Evolutionary conservation across 257 asterid genomes (phyloP).

Genomic region (Paulownia fortunei): DNA sequence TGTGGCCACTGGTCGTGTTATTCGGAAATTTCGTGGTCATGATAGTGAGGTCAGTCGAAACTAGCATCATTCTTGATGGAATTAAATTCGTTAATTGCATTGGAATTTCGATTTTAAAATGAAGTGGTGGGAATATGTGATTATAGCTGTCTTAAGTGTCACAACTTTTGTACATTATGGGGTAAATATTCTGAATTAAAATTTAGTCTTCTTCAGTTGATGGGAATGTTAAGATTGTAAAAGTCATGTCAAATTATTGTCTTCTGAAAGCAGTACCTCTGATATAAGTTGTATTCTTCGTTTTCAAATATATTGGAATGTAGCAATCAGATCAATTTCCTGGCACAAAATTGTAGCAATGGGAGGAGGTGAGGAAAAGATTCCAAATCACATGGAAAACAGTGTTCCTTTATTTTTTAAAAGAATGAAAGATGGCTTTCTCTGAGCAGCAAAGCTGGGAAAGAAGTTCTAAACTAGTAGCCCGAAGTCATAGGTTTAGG

Average conservation of each 20-base stretch:
- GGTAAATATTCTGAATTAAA: neutral
- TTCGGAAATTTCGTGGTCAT: constrained; percentile 96
- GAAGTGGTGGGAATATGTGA: neutral
- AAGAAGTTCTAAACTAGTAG: neutral
- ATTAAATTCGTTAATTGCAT: constrained; percentile 1
- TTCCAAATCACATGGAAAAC: neutral
- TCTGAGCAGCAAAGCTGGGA: neutral
- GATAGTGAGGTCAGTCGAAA: constrained; percentile 80
- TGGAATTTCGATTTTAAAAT: constrained; percentile 10
- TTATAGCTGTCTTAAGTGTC: neutral
- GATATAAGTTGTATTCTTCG: neutral
- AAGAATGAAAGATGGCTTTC: neutral
- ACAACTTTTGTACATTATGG: neutral
- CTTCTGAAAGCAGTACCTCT: neutral
- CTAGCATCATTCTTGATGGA: constrained; percentile 5
- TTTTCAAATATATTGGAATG: neutral
- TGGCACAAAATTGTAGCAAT: neutral
- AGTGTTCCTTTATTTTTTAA: neutral
- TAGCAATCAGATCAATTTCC: neutral
- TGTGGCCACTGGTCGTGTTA: constrained; percentile 86
- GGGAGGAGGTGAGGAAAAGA: neutral
- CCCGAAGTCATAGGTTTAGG: neutral
- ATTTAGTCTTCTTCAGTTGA: constrained; percentile 12
- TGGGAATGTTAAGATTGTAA: constrained; percentile 10
- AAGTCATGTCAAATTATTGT: neutral